phyloP scores from a whole-genome alignment of 2,329 filamentous ascomycete genomes.

The Cryphonectria carpinicola region DNA sequence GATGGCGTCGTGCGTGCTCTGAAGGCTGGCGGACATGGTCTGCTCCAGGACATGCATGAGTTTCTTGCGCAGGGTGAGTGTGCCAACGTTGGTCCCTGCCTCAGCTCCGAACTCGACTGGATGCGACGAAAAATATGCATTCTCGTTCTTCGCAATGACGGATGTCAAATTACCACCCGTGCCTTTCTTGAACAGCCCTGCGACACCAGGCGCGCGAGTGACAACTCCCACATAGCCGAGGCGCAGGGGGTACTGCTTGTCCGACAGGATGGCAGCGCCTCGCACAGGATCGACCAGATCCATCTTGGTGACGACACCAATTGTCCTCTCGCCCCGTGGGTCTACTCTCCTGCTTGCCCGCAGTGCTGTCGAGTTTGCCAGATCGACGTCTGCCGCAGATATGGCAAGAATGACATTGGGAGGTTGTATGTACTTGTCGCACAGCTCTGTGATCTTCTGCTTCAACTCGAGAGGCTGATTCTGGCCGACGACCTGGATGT shows the following conservation, averaged over 20 bases:
- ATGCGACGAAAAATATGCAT: constrained; percentile 83
- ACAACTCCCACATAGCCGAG: constrained; percentile 96
- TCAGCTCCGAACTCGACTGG: constrained; percentile 77
- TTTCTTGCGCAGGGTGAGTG: constrained; percentile 86
- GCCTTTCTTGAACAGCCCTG: constrained; percentile 81
- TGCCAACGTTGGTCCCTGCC: constrained; percentile 77
- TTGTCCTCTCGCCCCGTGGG: constrained; percentile 91
- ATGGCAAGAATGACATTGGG: constrained; percentile 97
- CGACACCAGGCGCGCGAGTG: constrained; percentile 72
- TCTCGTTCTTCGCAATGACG: constrained; percentile 86
- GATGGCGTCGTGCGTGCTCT: constrained; percentile 88
- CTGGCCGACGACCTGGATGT: constrained; percentile 92
- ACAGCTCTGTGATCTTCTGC: constrained; percentile 93
- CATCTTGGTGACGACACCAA: constrained; percentile 99
- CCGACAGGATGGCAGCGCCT: constrained; percentile 77
- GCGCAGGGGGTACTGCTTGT: constrained; percentile 92
- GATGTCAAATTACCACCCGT: constrained; percentile 73
- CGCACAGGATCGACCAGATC: constrained; percentile 86
- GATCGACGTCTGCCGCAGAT: constrained; percentile 94
- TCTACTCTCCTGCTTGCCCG: constrained; percentile 90
- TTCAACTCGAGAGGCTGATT: constrained; percentile 92
- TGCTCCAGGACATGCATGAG: constrained; percentile 96
- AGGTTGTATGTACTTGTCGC: constrained; percentile 96
- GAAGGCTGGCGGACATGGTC: constrained; percentile 92
- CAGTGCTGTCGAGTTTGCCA: constrained; percentile 93